Evolutionary conservation across 257 asterid genomes (phyloP), one percentile per base, ranked within the genome.

Genomic region (Echium plantagineum): DNA sequence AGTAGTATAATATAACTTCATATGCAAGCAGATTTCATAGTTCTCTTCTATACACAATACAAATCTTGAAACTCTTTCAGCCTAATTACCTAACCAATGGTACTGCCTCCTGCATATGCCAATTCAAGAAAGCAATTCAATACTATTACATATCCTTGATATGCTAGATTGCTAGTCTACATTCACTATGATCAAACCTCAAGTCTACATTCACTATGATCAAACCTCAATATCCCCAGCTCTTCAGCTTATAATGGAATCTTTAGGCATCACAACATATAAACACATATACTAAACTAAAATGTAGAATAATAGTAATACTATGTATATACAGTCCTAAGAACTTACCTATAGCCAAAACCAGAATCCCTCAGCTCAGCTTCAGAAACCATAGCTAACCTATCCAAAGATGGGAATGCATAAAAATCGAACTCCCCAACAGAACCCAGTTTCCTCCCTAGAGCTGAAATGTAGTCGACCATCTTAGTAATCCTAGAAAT

Each of bases 301-400:
- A 21, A 6, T 9, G 46, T 6, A 49, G 2, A 26, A 15, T n/a
- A 9, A n/a, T n/a, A n/a, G n/a, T n/a, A 19, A 47, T 35, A 59
- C 57, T 30, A 30, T 47, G 63, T 38, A 24, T 63, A 55, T 21
- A 48, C 30, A 63, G 64, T n/a, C 59, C n/a, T 63, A 16, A 51
- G 73, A 58, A 0, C 59, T 32, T 24, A 91, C 96, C 95, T 84
- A 80, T 93, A 93, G 42, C 99, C 96, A 67, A 89, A 93, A 42
- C 97, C 96, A 48, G 97, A 95, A 63, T 78, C 97, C 68, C 96
- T 78, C 22, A 93, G 90, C 77, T 81, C 86, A 5, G 78, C 48
- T 67, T 93, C 97, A 21, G 89, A 77, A 67, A 93, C 74, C 80
- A 65, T 21, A 7, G 81, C 94, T 81, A 89, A 68, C 58, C 66